Evolutionary conservation across 805 yeast species (phyloP), one percentile per base, ranked within the genome.

Genomic region (Metschnikowia proteae): DNA sequence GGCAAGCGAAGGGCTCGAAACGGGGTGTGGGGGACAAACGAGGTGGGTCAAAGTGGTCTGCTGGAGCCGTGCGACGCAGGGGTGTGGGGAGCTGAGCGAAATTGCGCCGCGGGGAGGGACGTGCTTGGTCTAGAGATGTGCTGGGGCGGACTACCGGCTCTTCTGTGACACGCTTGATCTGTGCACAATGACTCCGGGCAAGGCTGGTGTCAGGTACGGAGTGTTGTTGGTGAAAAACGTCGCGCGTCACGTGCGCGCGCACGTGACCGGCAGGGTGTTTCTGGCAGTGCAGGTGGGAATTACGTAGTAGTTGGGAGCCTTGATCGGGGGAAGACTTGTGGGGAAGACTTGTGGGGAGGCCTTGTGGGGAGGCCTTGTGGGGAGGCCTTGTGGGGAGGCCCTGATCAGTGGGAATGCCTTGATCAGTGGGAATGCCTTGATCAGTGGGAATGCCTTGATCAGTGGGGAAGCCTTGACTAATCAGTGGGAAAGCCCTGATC

Each of bases 171-270:
- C 32, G 41, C 41, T 27, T 7, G 41, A 37, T 33, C 4, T 35
- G 28, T 35, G 25, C 38, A 38, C 31, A 27, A 13, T 38, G 41
- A 6, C 8, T 27, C 25, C 25, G 41, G 41, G 30, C n/a, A 13
- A 8, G 23, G 7, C 11, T 13, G n/a, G 6, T 26, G 8, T 13
- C 32, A 11, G 36, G 23, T 30, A 40, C 43, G 43, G 43, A 30
- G 43, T 3, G 34, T 40, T 40, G 43, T 40, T 40, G 31, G 43
- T 40, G 36, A 40, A 40, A 30, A 30, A 40, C 23, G 35, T 25
- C 43, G 43, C 43, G 43, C 43, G 36, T 40, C 43, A 40, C 43
- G 30, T 40, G 43, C 41, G n/a, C 25, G 23, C 6, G 7, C 43
- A 31, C 29, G 43, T 40, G 43, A n/a, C 17, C 9, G 11, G 9